Percentiles rank a stretch among this genome's conserved stretches.
phyloP scores from a whole-genome alignment of 2,329 filamentous ascomycete genomes.

The Venturia asperata region DNA sequence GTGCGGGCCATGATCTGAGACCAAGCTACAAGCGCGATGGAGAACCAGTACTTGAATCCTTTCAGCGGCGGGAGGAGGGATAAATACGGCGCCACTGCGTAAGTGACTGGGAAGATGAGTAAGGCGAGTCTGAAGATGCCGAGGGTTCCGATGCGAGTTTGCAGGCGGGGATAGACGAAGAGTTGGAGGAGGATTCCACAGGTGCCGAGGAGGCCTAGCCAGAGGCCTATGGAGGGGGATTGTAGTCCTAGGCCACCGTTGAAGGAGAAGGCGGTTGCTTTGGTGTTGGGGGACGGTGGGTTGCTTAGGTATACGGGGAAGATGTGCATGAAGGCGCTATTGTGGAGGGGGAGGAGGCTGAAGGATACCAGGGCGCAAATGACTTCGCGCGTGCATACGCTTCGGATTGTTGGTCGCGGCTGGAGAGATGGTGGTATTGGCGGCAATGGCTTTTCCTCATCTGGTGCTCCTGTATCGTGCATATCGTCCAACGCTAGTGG shows the following conservation, averaged over 20 bases:
- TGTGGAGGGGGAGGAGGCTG: slow-evolving; percentile 57
- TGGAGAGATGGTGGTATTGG: slow-evolving; percentile 21
- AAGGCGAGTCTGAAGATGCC: slow-evolving; percentile 17
- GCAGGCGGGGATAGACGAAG: slow-evolving; percentile 56
- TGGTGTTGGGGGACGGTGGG: slow-evolving; percentile 34
- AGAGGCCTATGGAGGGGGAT: slow-evolving; percentile 57
- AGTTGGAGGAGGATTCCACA: slow-evolving; percentile 62
- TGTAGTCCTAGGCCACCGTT: slow-evolving; percentile 61
- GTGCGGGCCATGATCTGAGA: slow-evolving; percentile 16
- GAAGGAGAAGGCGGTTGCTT: slow-evolving; percentile 42
- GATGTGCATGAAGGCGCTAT: slow-evolving; percentile 62
- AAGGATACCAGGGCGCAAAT: slow-evolving; percentile 47
- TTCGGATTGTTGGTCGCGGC: slow-evolving; percentile 29
- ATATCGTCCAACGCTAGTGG: slow-evolving; percentile 10
- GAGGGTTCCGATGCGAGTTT: slow-evolving; percentile 55
- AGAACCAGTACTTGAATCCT: slow-evolving; percentile 15
- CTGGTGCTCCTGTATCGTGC: slow-evolving; percentile 24
- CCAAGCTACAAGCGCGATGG: slow-evolving; percentile 5
- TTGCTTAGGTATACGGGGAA: slow-evolving; percentile 64
- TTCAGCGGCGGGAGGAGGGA: slow-evolving; percentile 3
- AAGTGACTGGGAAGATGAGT: slow-evolving; percentile 19
- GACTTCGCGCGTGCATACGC: slow-evolving; percentile 40
- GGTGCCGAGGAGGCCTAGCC: slow-evolving; percentile 60
- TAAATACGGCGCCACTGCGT: slow-evolving; percentile 15
- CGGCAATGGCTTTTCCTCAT: neutral